Base-by-base conservation (phyloP, 371 early-diverging fungal genomes). In the Cladochytrium tenue region DNA sequence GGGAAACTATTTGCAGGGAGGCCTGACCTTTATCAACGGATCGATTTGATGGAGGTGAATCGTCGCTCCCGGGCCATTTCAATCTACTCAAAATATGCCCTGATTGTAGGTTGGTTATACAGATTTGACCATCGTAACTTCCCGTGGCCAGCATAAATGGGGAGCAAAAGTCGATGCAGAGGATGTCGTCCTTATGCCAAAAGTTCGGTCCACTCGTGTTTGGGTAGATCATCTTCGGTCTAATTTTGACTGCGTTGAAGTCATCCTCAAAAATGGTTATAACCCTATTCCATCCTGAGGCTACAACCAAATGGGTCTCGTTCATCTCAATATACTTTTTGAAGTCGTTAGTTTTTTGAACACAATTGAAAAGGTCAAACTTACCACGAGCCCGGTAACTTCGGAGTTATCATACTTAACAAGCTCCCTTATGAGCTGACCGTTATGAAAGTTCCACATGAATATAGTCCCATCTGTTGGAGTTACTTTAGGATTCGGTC, bases 391-490 rank as follows among this genome's bases (percentile, higher is more conserved):
- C 2, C 76, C 68, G 0, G 83, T 80, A 35, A 82, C 79, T 72
- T 82, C 83, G 28, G 75, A 50, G 26, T 58, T 32, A 67, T 82
- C 79, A 0, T 57, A 60, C 59, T 80, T 82, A 2, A 79, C 56
- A 1, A 83, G 62, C 52, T 77, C 78, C 30, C 80, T 77, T n/a
- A 83, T 63, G 5, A 67, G 64, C 68, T 79, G 77, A 0, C 84
- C 84, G 58, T 83, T 83, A 68, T 81, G 79, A 67, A 76, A 79
- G 56, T 83, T 83, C 78, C 78, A 83, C n/a, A 76, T 66, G 7
- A 62, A 60, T 4, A 83, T 76, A 2, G 73, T 77, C 23, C 84
- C 84, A 57, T 83, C 80, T 79, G 64, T 2, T 34, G 50, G 50
- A 20, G 32, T n/a, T 17, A 51, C 7, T 7, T 15, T 13, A 10